Conservation (phyloP, 2,329 filamentous ascomycete genomes). For the Trichoderma sp. region DNA sequence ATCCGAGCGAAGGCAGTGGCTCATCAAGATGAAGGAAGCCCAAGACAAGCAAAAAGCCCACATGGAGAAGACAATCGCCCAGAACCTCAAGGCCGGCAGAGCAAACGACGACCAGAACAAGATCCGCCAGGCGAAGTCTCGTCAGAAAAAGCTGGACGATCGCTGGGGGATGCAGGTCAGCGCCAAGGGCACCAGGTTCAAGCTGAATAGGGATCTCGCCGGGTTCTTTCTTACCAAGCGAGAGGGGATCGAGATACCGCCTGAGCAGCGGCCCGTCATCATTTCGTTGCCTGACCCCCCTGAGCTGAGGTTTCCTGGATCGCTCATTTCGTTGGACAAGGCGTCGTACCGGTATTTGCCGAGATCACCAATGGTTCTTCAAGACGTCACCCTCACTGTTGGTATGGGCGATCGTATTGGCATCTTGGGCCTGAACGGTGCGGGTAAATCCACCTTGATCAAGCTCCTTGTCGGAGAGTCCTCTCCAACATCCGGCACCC, state of each 20-base stretch:
- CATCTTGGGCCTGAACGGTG: constrained; percentile 74
- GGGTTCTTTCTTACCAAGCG: constrained; percentile 60
- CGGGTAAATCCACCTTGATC: constrained; percentile 77
- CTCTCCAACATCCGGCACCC: constrained; percentile 57
- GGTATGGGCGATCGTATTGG: constrained; percentile 72
- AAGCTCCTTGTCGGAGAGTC: constrained; percentile 63
- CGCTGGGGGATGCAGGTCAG: constrained; percentile 73
- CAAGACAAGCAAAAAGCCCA: constrained; percentile 78
- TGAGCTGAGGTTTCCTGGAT: constrained; percentile 70
- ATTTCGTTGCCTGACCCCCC: constrained; percentile 60
- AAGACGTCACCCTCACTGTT: constrained; percentile 64
- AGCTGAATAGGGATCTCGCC: constrained; percentile 69
- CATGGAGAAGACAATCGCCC: constrained; percentile 72
- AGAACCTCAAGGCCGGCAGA: constrained; percentile 72
- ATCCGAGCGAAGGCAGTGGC: constrained; percentile 63
- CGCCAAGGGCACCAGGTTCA: constrained; percentile 71
- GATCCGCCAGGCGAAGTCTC: constrained; percentile 76
- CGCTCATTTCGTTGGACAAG: constrained; percentile 69
- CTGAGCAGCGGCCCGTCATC: constrained; percentile 56
- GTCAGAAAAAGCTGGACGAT: constrained; percentile 81
- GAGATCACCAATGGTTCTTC: constrained; percentile 45
- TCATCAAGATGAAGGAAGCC: constrained; percentile 74
- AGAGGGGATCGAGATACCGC: constrained; percentile 68
- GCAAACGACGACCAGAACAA: constrained; percentile 81
- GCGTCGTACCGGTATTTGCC: constrained; percentile 61